Evolutionary conservation across 2,329 filamentous ascomycete species (phyloP), one percentile per base, ranked within the genome.

Genomic region (Alternaria viburni): DNA sequence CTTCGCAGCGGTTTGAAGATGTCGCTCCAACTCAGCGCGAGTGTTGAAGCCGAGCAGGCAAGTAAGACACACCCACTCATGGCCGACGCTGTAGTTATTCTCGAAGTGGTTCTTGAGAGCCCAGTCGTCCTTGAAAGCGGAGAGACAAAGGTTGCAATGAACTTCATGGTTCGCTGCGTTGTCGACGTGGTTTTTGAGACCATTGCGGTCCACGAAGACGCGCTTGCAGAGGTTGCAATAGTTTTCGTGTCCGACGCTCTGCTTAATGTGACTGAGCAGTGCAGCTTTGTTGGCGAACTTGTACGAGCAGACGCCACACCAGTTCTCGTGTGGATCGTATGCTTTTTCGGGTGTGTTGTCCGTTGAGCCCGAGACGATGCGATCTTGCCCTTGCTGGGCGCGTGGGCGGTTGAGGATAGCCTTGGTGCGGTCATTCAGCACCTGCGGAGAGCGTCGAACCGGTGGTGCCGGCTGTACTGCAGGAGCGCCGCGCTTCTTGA

Each of bases 181-280:
- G 21, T 78, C 74, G 26, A 79, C 66, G 47, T 79, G 77, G 43
- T 78, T 79, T 60, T 76, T 70, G 21, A 79, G 65, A 8, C 75
- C 75, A 41, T 78, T 78, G 10, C 74, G 66, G 26, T 79, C 76
- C 23, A 74, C 74, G 55, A 79, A 79, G 0, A 78, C 69, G 26
- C 75, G 73, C 55, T 71, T 74, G 69, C 77, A 79, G 6, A 79
- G 72, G 50, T 77, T 78, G 63, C 77, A 79, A 59, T 77, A 79
- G 61, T 78, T 60, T 25, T 70, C 61, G 59, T 79, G 77, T 66
- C 64, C 6, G 66, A 64, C 8, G 59, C 54, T 19, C 19, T 72
- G 67, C 63, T 77, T 77, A 43, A 73, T 63, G 56, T 79, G 77
- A 17, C 50, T 64, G 26, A 72, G 55, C 0, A 79, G 63, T 7